Evolutionary conservation across 2,329 filamentous ascomycete species (phyloP), one percentile per base, ranked within the genome.

Genomic region (Epichloe gansuensis): DNA sequence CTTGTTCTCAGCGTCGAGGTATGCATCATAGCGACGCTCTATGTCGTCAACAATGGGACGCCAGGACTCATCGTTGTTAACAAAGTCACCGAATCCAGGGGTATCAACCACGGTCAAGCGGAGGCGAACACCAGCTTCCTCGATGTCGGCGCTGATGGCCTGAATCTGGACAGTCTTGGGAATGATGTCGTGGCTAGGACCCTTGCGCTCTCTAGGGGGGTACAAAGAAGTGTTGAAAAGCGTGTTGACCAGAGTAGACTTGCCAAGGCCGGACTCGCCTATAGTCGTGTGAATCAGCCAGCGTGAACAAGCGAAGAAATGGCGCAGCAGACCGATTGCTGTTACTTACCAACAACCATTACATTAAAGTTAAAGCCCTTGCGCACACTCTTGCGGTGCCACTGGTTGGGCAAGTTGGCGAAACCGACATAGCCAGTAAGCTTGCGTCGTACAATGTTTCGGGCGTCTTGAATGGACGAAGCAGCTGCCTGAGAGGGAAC

Each of bases 351-450:
- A 73, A 98, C 93, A 72, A 98, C 93, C 93, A 98, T 98, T 62
- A 98, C 93, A 69, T 98, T 98, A 80, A 98, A 98, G 81, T 97
- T 98, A 82, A 98, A 98, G 56, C 93, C 93, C 75, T 98, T 98
- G 68, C 93, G 89, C 65, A 98, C 93, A 82, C 90, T 96, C 85
- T 98, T 98, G 72, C 93, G 91, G 78, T 98, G 93, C 93, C 93
- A 98, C 75, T 98, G 93, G 76, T 98, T 98, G 58, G 93, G 93
- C 68, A 98, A 74, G 71, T 98, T 98, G 71, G 93, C 93, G 67
- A 98, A 98, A 60, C 93, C 93, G 65, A 98, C 93, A 65, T 97
- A 98, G 66, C 93, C 93, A 49, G 93, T 97, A 68, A 98, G 77
- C 79, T 98, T 98, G 72, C 93, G 83, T 72, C 93, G 88, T 64